Evolutionary conservation across 352 stramenopile genomes (phyloP).

Genomic region (Pythium monospermum): DNA sequence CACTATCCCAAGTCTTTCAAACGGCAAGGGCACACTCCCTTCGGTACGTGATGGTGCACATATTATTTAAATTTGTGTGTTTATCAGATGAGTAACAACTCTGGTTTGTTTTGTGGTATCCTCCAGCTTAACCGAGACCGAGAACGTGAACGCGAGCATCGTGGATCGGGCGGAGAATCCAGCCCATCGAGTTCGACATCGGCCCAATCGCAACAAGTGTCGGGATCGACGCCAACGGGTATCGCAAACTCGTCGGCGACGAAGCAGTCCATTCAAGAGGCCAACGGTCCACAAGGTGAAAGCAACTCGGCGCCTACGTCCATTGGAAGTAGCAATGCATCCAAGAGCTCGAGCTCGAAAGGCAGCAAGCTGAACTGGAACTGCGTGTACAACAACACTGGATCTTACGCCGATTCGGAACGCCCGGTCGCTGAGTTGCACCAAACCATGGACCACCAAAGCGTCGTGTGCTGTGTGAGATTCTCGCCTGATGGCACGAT

Average conservation of each 20-base stretch:
- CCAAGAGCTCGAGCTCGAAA: conserved; percentile 78
- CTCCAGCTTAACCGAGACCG: conserved; percentile 38
- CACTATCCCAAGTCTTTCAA: conserved; percentile 61
- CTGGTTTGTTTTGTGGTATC: conserved; percentile 12
- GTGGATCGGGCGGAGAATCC: conserved; percentile 43
- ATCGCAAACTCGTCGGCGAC: conserved; percentile 11
- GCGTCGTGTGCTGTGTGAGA: conserved; percentile 82
- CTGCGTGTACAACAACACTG: conserved; percentile 74
- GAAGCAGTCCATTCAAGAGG: conserved; percentile 19
- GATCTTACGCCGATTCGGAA: conserved; percentile 70
- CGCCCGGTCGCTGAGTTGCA: conserved; percentile 80
- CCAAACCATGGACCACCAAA: conserved; percentile 87
- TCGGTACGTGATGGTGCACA: too few relatives aligned
- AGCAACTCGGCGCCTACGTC: conserved; percentile 15
- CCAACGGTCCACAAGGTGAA: conserved; percentile 6
- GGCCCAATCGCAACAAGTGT: conserved; percentile 15
- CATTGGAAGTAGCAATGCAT: conserved; percentile 32
- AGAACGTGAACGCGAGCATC: conserved; percentile 59
- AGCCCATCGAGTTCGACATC: conserved; percentile 42
- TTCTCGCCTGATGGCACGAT: conserved; percentile 82
- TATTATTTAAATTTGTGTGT: conserved; percentile 14
- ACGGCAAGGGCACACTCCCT: conserved; percentile 54
- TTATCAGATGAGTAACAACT: too few relatives aligned
- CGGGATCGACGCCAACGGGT: conserved; percentile 29
- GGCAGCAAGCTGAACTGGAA: conserved; percentile 84